These are phyloP conservation scores for Candida yuanshanica DNA, from an alignment of 805 yeast species.

Conservation along the genomic window DNA sequence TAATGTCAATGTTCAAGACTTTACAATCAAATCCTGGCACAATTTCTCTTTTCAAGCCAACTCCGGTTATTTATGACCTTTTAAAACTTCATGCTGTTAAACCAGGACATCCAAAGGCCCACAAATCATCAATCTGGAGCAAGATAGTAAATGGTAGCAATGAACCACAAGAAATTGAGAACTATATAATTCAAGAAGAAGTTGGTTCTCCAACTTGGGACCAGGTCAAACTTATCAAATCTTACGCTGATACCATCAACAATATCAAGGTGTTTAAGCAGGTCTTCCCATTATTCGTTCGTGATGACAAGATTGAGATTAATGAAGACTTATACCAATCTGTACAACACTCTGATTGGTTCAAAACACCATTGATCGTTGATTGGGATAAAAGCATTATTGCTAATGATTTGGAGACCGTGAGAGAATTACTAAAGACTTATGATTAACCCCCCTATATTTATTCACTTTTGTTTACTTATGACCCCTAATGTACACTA, in stretches of 20 bases:
- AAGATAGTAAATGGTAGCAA: constrained; percentile 13
- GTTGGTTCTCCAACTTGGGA: constrained; percentile 21
- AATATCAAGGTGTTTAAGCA: constrained; percentile 12
- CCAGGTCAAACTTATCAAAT: constrained; percentile 18
- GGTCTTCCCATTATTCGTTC: constrained; percentile 20
- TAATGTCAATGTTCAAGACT: constrained; percentile 45
- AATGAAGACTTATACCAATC: constrained; percentile 11
- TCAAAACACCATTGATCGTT: constrained; percentile 45
- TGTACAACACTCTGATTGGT: constrained; percentile 21
- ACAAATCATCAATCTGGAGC: constrained; percentile 13
- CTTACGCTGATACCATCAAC: constrained; percentile 8
- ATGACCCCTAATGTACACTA: not conserved
- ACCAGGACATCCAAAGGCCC: constrained; percentile 3
- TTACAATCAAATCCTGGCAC: constrained; percentile 40
- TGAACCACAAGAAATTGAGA: constrained; percentile 1
- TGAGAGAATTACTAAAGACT: constrained; percentile 25
- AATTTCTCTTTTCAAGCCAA: constrained; percentile 34
- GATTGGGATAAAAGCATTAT: constrained; percentile 57
- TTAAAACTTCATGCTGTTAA: not conserved
- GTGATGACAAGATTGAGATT: constrained; percentile 6
- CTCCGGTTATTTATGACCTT: constrained; percentile 4
- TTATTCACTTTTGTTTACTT: not conserved
- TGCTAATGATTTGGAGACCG: constrained; percentile 42
- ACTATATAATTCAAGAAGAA: constrained; percentile 8
- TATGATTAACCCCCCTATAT: constrained; percentile 4